These are phyloP conservation scores for Petrea volubilis DNA, from an alignment of 257 asterid genomes.

Conservation along the genomic window DNA sequence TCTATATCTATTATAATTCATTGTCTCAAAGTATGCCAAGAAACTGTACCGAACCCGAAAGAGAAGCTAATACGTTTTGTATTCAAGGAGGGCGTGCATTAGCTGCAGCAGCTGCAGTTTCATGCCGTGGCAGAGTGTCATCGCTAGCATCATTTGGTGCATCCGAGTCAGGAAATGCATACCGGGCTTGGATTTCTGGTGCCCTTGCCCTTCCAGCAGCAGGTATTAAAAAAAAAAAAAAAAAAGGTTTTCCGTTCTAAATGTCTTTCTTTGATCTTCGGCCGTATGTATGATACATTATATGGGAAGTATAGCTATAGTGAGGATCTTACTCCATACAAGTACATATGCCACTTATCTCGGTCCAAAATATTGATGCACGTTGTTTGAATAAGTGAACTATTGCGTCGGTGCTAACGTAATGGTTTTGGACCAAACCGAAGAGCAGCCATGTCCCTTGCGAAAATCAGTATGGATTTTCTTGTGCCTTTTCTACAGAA, in stretches of 20 bases:
- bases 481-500: constrained; percentile 25
- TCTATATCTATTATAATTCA: not conserved
- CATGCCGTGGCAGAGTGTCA: constrained; percentile 63
- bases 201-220: constrained; percentile 86
- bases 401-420: not conserved
- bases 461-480: constrained; percentile 13
- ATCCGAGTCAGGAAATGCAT: constrained; percentile 61
- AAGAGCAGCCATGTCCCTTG: constrained; percentile 29
- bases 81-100: constrained; percentile 73
- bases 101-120: constrained; percentile 73
- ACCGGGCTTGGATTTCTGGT: constrained; percentile 70
- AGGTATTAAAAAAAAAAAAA: constrained; percentile 46
- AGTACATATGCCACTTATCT: not conserved
- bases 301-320: not conserved
- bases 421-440: not conserved
- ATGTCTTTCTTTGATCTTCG: not conserved
- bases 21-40: not conserved
- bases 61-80: constrained; percentile 21
- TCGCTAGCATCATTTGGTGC: constrained; percentile 64
- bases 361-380: not conserved
- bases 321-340: not conserved
- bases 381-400: not conserved
- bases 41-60: not conserved
- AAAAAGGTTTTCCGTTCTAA: not conserved
- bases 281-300: constrained; percentile 19